Evolutionary conservation across 2,329 filamentous ascomycete species (phyloP).

Genomic region (Penicillium sp.): DNA sequence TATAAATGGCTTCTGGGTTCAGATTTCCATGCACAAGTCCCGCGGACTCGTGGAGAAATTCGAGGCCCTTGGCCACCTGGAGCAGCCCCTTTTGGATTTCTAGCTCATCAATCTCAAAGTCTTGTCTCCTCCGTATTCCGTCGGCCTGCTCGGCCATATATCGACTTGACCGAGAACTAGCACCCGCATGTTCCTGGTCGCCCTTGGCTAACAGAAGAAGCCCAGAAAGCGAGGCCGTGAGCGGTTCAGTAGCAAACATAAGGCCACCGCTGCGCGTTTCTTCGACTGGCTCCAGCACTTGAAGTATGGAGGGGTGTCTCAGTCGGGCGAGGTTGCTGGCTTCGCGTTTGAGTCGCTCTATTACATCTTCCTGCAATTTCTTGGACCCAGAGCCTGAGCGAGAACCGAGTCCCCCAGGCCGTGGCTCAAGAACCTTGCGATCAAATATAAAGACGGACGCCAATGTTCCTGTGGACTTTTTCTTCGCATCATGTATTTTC

Average conservation of each 20-base stretch:
- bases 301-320: conserved; percentile 86
- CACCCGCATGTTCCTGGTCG: conserved; percentile 70
- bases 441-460: conserved; percentile 96
- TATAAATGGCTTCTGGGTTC: conserved; percentile 86
- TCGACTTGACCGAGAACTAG: conserved; percentile 69
- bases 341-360: conserved; percentile 88
- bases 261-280: conserved; percentile 87
- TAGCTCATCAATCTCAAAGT: conserved; percentile 91
- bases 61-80: conserved; percentile 88
- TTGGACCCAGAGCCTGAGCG: conserved; percentile 68
- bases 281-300: conserved; percentile 91
- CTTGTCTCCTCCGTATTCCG: conserved; percentile 68
- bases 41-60: conserved; percentile 94
- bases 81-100: conserved; percentile 96
- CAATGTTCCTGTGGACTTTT: conserved; percentile 85
- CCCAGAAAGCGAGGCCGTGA: conserved; percentile 82
- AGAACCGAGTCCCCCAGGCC: conserved; percentile 59
- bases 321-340: conserved; percentile 83
- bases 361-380: conserved; percentile 79
- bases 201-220: conserved; percentile 84
- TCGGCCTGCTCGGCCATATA: conserved; percentile 79
- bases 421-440: conserved; percentile 74
- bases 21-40: conserved; percentile 91
- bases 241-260: conserved; percentile 91
- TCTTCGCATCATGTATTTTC: conserved; percentile 97